Percentiles rank a stretch among this genome's conserved stretches.
Conservation (phyloP, 108 stramenopile genomes). For the Licmophora abbreviata region DNA sequence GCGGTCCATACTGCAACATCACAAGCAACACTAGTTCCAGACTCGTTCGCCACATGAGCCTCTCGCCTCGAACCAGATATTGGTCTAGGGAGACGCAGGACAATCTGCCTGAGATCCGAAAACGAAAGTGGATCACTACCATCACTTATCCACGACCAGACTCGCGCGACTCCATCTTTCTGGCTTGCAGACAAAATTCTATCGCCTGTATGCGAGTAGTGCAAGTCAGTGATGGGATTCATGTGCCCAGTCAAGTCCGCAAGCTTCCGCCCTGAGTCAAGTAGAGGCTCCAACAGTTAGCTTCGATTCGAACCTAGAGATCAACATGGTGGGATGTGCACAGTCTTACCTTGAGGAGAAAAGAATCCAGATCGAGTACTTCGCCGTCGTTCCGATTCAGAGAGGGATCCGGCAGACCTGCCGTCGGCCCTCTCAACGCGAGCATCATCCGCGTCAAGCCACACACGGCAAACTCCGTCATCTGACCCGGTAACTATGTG, state of each 20-base stretch:
- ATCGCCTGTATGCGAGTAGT: conserved; percentile 68
- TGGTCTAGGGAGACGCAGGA: neutral
- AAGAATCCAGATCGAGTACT: no score
- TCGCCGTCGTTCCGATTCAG: no score
- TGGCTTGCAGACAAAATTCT: conserved; percentile 77
- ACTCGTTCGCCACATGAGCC: neutral
- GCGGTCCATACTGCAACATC: conserved; percentile 75
- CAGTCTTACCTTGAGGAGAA: no score
- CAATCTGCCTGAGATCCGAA: conserved; percentile 4
- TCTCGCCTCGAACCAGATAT: neutral
- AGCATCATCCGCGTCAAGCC: conserved; percentile 60
- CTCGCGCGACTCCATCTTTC: conserved; percentile 72
- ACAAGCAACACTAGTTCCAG: conserved; percentile 13
- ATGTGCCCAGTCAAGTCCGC: conserved; percentile 39
- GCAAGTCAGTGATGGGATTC: conserved; percentile 74
- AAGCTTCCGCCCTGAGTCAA: no score
- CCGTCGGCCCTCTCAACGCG: conserved; percentile 36
- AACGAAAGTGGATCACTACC: conserved; percentile 17
- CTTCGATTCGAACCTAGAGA: no score
- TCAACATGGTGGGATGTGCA: no score
- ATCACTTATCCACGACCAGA: conserved; percentile 79
- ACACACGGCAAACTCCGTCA: conserved; percentile 85
- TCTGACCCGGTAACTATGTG: conserved; percentile 86
- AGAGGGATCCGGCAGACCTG: no score
- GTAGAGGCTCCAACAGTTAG: no score